phyloP scores from a whole-genome alignment of 2,329 filamentous ascomycete species.

The Celoporthe dispersa region DNA sequence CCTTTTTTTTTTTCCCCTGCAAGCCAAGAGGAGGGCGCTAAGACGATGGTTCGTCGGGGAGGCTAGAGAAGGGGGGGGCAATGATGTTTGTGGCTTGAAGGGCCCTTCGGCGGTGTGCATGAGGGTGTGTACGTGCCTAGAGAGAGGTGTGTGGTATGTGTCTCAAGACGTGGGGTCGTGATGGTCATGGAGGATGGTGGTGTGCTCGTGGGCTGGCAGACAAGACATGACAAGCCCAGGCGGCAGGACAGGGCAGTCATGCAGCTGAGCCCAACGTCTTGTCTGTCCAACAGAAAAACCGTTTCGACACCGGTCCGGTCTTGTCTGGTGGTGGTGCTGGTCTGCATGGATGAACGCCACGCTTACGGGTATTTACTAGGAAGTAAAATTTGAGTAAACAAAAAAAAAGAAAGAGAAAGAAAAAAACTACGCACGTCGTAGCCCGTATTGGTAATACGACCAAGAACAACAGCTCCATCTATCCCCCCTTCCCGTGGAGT shows the following conservation, averaged over 20 bases:
- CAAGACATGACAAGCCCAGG: background rate
- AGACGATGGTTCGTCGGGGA: background rate
- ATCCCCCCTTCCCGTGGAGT: background rate
- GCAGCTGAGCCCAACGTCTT: slow-evolving; percentile 7
- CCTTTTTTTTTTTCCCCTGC: background rate
- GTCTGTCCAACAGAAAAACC: background rate
- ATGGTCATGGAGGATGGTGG: background rate
- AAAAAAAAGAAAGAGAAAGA: background rate
- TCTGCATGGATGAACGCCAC: background rate
- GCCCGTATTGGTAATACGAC: background rate
- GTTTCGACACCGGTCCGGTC: background rate
- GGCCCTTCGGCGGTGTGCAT: background rate
- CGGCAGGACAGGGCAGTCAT: background rate
- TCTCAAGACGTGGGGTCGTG: background rate
- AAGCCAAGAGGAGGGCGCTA: background rate
- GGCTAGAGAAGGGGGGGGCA: background rate
- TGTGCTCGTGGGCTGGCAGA: background rate
- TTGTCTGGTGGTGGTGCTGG: background rate
- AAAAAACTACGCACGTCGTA: background rate
- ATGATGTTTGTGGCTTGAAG: background rate
- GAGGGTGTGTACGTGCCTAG: background rate
- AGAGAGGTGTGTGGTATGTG: background rate
- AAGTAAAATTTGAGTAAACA: no score
- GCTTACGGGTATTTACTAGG: no score
- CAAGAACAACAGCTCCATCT: background rate